phyloP scores from a whole-genome alignment of 2,329 filamentous ascomycete species.

The Rachicladosporium sp. region DNA sequence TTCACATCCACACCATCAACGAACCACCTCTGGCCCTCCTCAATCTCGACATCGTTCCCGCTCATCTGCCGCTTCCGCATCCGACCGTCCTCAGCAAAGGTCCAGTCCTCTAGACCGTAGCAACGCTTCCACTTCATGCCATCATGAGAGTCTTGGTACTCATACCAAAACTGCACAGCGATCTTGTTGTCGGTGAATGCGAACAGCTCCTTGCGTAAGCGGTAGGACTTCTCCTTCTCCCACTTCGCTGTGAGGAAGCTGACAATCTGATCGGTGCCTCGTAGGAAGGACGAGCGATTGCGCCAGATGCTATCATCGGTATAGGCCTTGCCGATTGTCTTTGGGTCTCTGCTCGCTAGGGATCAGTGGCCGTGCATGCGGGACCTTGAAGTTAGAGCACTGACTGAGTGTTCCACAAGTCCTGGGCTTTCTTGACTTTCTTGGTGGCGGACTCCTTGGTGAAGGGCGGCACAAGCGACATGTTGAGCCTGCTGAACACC shows the following conservation, averaged over 20 bases:
- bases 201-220: conserved; percentile 73
- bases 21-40: conserved; percentile 55
- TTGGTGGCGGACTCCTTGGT: conserved; percentile 56
- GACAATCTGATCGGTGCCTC: conserved; percentile 55
- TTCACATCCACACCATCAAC: conserved; percentile 58
- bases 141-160: conserved; percentile 56
- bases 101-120: conserved; percentile 75
- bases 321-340: conserved; percentile 57
- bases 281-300: conserved; percentile 59
- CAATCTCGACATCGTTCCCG: conserved; percentile 56
- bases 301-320: conserved; percentile 69
- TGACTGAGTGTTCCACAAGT: conserved; percentile 69
- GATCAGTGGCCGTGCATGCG: conserved; percentile 1
- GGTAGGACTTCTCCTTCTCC: conserved; percentile 58
- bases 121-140: conserved; percentile 69
- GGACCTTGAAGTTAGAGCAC: conserved; percentile 8
- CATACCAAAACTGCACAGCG: conserved; percentile 86
- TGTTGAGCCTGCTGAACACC: conserved; percentile 8
- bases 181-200: conserved; percentile 63
- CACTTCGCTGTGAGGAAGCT: conserved; percentile 62
- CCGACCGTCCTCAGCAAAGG: conserved; percentile 54
- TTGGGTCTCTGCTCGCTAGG: conserved; percentile 43
- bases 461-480: conserved; percentile 55
- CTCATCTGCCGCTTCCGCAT: conserved; percentile 70
- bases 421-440: conserved; percentile 77